Evolutionary conservation across 2,329 filamentous ascomycete species (phyloP), one percentile per base, ranked within the genome.

Genomic region (Neofusicoccum parvum): DNA sequence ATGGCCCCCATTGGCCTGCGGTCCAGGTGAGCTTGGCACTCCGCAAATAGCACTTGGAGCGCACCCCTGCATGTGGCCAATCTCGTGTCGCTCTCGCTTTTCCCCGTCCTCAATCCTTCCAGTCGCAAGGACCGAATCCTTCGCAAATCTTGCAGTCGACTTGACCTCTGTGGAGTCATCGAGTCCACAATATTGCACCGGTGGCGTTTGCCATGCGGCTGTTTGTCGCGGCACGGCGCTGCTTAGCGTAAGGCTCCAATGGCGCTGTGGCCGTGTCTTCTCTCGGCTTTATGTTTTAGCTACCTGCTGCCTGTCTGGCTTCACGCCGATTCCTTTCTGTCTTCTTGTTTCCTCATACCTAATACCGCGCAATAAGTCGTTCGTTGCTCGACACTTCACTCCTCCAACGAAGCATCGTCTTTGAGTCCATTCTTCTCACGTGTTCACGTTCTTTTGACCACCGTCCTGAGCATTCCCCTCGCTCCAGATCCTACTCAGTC

Each of bases 61-160:
- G 39, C 5, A 34, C 37, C 37, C 50, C 51, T 56, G 51, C 51
- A 17, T 34, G 12, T 23, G 15, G 39, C 41, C 23, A 60, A 60
- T 60, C 41, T 48, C 56, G 56, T 39, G 39, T 60, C 56, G 56
- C 41, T 60, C 43, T 60, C 56, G 56, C 41, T 58, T 45, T 58
- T 46, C 54, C 39, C 9, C 32, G 48, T 3, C 45, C 56, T 37
- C 41, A 23, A 60, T 60, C 56, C 56, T 60, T 60, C 56, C 27
- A 20, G 56, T 37, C n/a, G 15, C 23, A 60, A 23, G 32, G 41
- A 37, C 14, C 56, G 41, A 60, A 60, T 48, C 56, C 56, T 48
- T 36, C 32, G 41, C 41, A 48, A 2, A 46, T 15, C 27, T n/a
- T 37, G 45, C 37, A n/a, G 11, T 9, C n/a, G 6, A 14, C 12